Conservation (phyloP, 352 stramenopile species). For the Aphanomyces stellatus region DNA sequence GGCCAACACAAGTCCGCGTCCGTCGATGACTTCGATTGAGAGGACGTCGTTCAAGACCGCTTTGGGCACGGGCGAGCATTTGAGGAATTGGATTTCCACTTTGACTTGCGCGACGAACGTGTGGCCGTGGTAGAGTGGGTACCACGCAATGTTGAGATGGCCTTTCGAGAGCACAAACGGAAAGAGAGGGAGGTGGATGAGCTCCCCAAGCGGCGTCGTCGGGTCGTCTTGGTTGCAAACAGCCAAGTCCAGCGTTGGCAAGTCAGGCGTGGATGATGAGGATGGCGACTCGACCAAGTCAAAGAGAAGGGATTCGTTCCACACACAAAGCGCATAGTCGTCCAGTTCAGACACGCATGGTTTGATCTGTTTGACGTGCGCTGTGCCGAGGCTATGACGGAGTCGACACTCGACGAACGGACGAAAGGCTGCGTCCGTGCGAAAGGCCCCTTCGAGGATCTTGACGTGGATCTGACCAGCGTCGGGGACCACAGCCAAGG, state of each 20-base stretch:
- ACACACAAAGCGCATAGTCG: constrained; percentile 4
- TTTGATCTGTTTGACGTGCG: neutral
- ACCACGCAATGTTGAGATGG: constrained; percentile 31
- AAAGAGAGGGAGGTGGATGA: constrained; percentile 37
- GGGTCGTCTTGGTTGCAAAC: neutral
- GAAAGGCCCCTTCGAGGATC: constrained; percentile 22
- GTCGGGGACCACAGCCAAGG: neutral
- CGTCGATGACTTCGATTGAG: constrained; percentile 15
- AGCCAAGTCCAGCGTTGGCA: neutral
- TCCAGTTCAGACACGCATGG: constrained; percentile 2
- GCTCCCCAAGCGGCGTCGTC: constrained; percentile 16
- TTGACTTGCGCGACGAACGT: constrained; percentile 25
- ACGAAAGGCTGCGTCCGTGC: constrained; percentile 21
- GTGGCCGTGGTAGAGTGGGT: constrained; percentile 9
- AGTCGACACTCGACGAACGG: neutral
- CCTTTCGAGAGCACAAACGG: constrained; percentile 39
- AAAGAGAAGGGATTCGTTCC: constrained; percentile 11
- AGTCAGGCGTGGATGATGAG: no score
- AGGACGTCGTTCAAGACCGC: neutral
- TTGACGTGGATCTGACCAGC: constrained; percentile 31
- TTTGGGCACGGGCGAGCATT: neutral
- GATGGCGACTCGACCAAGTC: constrained; percentile 4
- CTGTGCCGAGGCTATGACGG: neutral
- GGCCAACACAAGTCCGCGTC: neutral
- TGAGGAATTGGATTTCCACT: constrained; percentile 38